Conservation (phyloP, 2,329 filamentous ascomycete species). For the Cercospora zeina region DNA sequence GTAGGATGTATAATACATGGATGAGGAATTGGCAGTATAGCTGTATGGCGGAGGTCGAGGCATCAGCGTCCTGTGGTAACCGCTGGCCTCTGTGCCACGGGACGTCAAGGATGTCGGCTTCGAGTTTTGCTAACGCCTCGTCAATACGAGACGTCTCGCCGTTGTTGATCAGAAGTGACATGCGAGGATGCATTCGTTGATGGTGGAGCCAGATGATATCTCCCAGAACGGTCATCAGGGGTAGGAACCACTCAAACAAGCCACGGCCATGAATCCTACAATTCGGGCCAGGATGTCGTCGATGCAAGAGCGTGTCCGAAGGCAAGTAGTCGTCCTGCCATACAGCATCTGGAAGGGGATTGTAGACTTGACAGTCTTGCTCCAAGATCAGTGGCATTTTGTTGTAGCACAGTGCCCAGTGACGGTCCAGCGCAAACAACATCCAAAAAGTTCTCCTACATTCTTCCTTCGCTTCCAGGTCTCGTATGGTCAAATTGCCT, state of each 20-base stretch:
- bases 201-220: background rate
- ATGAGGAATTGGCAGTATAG: background rate
- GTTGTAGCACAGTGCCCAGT: background rate
- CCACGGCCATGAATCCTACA: background rate
- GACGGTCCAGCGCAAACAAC: background rate
- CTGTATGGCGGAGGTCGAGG: background rate
- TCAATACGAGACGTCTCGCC: background rate
- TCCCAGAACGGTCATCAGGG: background rate
- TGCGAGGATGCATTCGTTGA: background rate
- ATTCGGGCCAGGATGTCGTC: background rate
- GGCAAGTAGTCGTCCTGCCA: background rate
- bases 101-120: background rate
- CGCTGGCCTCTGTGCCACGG: background rate
- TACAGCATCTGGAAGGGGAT: background rate
- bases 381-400: background rate
- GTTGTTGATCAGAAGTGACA: background rate
- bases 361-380: background rate
- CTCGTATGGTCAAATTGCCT: background rate
- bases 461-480: background rate
- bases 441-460: background rate
- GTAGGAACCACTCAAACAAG: background rate
- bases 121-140: background rate
- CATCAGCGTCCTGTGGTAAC: background rate
- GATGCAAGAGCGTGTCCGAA: background rate
- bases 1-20: background rate